phyloP scores from a whole-genome alignment of 2,329 filamentous ascomycete genomes.

The Trichophyton rubrum region DNA sequence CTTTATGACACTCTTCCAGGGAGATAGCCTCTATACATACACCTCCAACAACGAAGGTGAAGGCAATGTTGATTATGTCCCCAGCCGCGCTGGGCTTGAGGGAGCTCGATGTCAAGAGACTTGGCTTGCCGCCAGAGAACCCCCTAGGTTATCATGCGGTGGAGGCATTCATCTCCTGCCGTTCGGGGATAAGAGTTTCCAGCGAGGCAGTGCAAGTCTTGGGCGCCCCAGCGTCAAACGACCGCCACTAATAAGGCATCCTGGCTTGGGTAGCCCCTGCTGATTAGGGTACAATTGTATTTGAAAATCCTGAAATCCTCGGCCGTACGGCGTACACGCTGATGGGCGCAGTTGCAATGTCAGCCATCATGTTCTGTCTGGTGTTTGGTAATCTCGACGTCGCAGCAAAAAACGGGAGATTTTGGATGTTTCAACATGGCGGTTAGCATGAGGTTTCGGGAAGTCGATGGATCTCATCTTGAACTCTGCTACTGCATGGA shows the following conservation, averaged over 20 bases:
- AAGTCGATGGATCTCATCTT: not conserved
- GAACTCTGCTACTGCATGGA: not conserved
- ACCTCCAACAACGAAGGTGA: not conserved
- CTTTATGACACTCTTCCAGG: not conserved
- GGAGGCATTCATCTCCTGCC: conserved; percentile 2
- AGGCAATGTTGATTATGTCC: not conserved
- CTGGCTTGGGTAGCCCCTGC: not conserved
- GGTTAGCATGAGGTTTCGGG: conserved; percentile 1
- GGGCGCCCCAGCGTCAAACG: conserved; percentile 1
- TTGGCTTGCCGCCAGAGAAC: not conserved
- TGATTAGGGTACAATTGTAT: not conserved
- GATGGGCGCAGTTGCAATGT: not conserved
- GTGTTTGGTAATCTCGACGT: not conserved
- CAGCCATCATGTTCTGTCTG: not conserved
- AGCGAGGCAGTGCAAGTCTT: conserved; percentile 6
- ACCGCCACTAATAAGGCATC: not conserved
- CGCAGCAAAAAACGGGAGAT: not conserved
- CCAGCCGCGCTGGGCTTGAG: not conserved
- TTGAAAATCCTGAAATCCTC: not conserved
- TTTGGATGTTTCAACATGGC: not conserved
- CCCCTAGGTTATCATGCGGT: not conserved
- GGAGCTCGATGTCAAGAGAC: not conserved
- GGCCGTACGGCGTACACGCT: not conserved
- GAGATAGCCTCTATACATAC: not conserved
- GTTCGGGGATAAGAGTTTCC: conserved; percentile 3